A percentile compares a stretch with the other conserved stretches of the same genome.
Conservation (phyloP, 176 grass and related monocot genomes). For the Triticum turgidum region DNA sequence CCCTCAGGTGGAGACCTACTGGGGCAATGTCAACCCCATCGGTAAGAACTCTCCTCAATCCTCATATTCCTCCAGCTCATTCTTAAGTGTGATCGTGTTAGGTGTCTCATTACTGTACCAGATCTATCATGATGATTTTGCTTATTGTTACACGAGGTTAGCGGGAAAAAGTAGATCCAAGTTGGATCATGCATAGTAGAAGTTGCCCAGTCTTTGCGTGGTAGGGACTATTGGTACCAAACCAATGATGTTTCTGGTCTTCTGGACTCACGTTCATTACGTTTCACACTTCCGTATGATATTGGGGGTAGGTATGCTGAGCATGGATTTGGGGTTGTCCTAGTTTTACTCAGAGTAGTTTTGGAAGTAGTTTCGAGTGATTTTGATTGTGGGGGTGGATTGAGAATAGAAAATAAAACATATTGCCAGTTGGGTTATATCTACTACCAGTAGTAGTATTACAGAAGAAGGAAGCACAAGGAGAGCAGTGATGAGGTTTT, state of each 20-base stretch:
- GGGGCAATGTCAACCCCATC: conserved; percentile 98
- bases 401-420: conserved; percentile 3
- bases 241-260: conserved; percentile 24
- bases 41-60: conserved; percentile 41
- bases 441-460: neutral
- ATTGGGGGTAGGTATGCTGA: conserved; percentile 1
- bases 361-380: neutral
- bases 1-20: conserved; percentile 96
- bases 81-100: neutral
- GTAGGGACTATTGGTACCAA: conserved; percentile 3
- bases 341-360: neutral
- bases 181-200: conserved; percentile 33
- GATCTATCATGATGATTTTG: neutral
- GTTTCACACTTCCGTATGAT: conserved; percentile 19
- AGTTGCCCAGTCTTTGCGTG: neutral
- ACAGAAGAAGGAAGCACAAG: neutral
- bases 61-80: neutral
- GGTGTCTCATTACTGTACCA: neutral
- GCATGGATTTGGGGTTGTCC: conserved; percentile 19
- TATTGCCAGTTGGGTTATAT: neutral
- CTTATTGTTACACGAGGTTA: conserved; percentile 34
- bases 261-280: conserved; percentile 8
- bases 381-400: neutral
- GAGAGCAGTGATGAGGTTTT: neutral
- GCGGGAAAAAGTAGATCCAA: neutral